Conservation (phyloP, 2,329 filamentous ascomycete genomes). For the Pezicula neosporulosa region DNA sequence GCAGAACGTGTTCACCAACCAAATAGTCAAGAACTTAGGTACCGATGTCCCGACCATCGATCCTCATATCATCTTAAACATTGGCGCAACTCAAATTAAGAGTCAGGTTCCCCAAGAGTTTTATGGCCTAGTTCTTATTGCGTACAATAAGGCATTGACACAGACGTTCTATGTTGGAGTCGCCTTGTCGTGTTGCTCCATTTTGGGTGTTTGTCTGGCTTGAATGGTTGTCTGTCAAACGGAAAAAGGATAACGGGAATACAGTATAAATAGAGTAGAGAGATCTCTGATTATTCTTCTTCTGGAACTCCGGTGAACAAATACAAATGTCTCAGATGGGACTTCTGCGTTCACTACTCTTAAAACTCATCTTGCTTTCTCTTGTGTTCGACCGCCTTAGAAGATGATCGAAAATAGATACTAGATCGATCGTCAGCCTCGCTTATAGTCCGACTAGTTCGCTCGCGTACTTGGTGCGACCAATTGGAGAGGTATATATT, state of each 20-base stretch:
- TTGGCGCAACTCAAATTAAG: slow-evolving; percentile 48
- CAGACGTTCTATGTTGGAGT: background rate
- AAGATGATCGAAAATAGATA: too few species aligned
- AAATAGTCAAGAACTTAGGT: slow-evolving; percentile 47
- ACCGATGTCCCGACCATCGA: slow-evolving; percentile 38
- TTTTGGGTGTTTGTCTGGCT: background rate
- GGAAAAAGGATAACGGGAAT: background rate
- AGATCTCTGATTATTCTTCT: too few species aligned
- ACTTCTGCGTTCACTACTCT: too few species aligned
- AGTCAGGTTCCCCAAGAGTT: slow-evolving; percentile 35
- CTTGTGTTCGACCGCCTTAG: too few species aligned
- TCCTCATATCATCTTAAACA: slow-evolving; percentile 43
- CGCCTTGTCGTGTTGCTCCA: background rate
- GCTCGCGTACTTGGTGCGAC: too few species aligned
- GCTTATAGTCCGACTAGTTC: too few species aligned
- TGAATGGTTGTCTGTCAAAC: background rate
- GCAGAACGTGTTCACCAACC: slow-evolving; percentile 30
- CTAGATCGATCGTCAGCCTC: too few species aligned
- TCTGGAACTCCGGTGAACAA: too few species aligned
- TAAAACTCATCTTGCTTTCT: too few species aligned
- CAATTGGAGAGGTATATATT: too few species aligned
- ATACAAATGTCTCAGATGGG: too few species aligned
- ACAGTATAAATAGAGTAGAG: too few species aligned
- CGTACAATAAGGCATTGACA: slow-evolving; percentile 40
- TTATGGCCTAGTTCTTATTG: slow-evolving; percentile 40